Conservation (phyloP, 257 asterid genomes). For the Lavandula angustifolia region DNA sequence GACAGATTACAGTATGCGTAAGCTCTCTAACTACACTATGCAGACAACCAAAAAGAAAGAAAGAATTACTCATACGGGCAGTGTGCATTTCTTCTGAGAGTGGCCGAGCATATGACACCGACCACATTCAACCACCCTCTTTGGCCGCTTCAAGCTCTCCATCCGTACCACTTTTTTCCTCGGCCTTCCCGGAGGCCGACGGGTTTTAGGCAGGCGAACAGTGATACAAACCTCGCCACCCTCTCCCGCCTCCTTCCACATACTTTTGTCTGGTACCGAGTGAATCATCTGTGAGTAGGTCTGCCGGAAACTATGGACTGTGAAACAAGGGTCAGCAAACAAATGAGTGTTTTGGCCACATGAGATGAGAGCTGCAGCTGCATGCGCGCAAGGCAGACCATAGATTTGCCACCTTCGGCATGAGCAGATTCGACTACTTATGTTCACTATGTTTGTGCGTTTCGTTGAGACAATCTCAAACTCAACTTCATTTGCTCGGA, state of each 20-base stretch:
- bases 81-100: constrained; percentile 86
- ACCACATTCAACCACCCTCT: constrained; percentile 87
- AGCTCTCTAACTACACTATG: too few relatives aligned
- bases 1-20: too few relatives aligned
- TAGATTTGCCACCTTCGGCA: constrained; percentile 97
- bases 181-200: constrained; percentile 95
- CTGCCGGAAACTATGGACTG: constrained; percentile 74
- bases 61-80: constrained; percentile 58
- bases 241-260: constrained; percentile 67
- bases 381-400: constrained; percentile 97
- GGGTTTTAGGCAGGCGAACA: constrained; percentile 80
- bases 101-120: constrained; percentile 97
- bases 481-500: constrained; percentile 92
- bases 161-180: constrained; percentile 84
- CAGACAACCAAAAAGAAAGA: too few relatives aligned
- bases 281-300: constrained; percentile 87
- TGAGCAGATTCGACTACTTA: constrained; percentile 80
- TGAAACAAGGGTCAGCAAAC: constrained; percentile 87
- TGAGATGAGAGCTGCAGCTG: constrained; percentile 89
- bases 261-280: constrained; percentile 69
- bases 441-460: constrained; percentile 88
- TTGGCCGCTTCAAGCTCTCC: constrained; percentile 90
- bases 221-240: constrained; percentile 44
- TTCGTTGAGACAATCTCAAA: constrained; percentile 93
- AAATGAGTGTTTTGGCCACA: constrained; percentile 79